These are phyloP conservation scores for Lojkania enalia DNA, from an alignment of 2,329 filamentous ascomycete species.

Conservation along the genomic window DNA sequence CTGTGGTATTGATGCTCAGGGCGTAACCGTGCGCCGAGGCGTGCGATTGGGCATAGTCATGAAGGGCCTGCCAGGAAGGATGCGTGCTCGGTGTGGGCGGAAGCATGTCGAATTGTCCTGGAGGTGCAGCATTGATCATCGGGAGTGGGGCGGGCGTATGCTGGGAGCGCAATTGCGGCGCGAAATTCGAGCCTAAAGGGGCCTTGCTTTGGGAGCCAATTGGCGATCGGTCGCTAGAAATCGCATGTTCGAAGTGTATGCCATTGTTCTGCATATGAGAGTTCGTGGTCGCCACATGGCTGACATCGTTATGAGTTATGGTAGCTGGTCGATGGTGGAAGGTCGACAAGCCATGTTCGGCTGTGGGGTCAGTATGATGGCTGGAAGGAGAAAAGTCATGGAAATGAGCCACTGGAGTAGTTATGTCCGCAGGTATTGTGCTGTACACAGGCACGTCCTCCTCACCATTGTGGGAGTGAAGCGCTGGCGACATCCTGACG, in stretches of 20 bases:
- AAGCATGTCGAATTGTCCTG: slow-evolving; percentile 34
- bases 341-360: slow-evolving; percentile 17
- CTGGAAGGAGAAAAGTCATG: slow-evolving; percentile 21
- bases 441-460: slow-evolving; percentile 13
- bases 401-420: slow-evolving; percentile 17
- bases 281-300: slow-evolving; percentile 4
- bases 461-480: slow-evolving; percentile 11
- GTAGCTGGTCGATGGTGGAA: slow-evolving; percentile 16
- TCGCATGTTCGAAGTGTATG: slow-evolving; percentile 12
- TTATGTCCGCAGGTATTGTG: slow-evolving; percentile 10
- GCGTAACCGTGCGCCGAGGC: slow-evolving; percentile 41
- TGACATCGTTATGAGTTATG: not conserved
- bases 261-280: slow-evolving; percentile 16
- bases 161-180: slow-evolving; percentile 8
- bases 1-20: slow-evolving; percentile 42
- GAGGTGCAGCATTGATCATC: slow-evolving; percentile 18
- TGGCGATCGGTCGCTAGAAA: slow-evolving; percentile 4
- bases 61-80: slow-evolving; percentile 33
- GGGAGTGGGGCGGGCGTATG: slow-evolving; percentile 14
- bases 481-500: slow-evolving; percentile 13
- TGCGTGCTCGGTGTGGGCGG: slow-evolving; percentile 32
- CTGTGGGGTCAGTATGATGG: slow-evolving; percentile 21
- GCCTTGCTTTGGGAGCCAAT: slow-evolving; percentile 2
- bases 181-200: slow-evolving; percentile 2
- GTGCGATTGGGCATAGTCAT: slow-evolving; percentile 38